Evolutionary conservation across 441 rosid species (phyloP), one percentile per base, ranked within the genome.

Genomic region (Bruguiera hainesii): DNA sequence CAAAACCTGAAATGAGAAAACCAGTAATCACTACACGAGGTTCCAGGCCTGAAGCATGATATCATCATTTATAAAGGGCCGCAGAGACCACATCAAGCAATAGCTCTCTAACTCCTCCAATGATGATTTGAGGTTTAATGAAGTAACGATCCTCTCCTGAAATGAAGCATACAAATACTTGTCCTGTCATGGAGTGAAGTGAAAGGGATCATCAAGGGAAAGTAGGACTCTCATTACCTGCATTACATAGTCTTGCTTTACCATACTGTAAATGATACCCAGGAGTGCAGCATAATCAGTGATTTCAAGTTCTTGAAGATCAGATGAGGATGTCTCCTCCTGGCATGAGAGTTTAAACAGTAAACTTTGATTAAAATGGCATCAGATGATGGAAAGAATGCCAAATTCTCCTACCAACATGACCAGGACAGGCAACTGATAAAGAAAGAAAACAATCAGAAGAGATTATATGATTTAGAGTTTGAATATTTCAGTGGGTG

Each of bases 51-150:
- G 77, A 46, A 72, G 81, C 83, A 85, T 71, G 28, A 79, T 73
- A 69, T 83, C 87, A 59, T 88, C 99, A 50, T 83, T 74, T 21
- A 89, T 60, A 70, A 66, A 94, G 18, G 97, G 97, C 25, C 80
- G 88, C 77, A 94, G 71, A 18, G 94, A 88, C 97, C 98, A 94
- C 96, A 94, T 83, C 61, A 85, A 59, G 67, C 81, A 75, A 69
- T 89, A 94, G 77, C 85, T 77, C 72, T 85, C 87, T 55, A 94
- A 63, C 68, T 89, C 96, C 67, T 64, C 85, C 1, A 85, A 67
- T 3, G 82, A 73, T 61, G 85, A 66, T 79, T 79, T 89, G 77
- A 89, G 78, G 75, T 78, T 84, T 30, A 94, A 76, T 13, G 92
- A 79, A 57, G 62, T 72, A 60, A 89, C 83, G 64, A 94, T 88